Evolutionary conservation across 805 yeast genomes (phyloP).

Genomic region (Saccharomycopsis oosterbeekiorum): DNA sequence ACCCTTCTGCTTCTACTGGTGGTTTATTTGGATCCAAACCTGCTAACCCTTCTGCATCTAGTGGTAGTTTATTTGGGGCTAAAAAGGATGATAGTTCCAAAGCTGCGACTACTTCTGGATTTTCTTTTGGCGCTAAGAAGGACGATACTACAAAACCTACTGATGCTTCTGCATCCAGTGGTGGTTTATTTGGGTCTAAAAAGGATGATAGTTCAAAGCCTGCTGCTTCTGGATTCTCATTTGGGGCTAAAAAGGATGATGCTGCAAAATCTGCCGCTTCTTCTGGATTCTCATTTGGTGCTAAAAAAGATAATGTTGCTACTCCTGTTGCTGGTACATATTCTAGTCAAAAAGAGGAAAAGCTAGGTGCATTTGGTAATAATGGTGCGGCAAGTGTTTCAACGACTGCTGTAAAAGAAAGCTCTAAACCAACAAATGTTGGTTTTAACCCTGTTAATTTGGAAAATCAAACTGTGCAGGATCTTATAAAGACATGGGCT

Average conservation of each 20-base stretch:
- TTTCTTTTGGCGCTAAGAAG: constrained; percentile 18
- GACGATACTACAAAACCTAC: constrained; percentile 18
- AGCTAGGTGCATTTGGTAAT: neutral
- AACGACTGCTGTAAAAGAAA: constrained; percentile 18
- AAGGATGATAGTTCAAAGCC: constrained; percentile 21
- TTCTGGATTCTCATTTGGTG: constrained; percentile 7
- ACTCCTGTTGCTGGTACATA: neutral
- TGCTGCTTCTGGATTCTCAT: neutral
- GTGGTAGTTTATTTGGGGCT: constrained; percentile 19
- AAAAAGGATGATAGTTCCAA: constrained; percentile 2
- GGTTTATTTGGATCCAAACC: constrained; percentile 5
- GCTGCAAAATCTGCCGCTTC: constrained; percentile 7
- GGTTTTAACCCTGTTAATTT: constrained; percentile 65
- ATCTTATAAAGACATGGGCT: constrained; percentile 88
- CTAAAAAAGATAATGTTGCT: constrained; percentile 22
- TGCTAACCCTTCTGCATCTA: constrained; percentile 4
- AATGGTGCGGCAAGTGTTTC: neutral
- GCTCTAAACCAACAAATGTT: constrained; percentile 40
- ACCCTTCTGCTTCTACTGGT: constrained; percentile 5
- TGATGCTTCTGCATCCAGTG: constrained; percentile 8
- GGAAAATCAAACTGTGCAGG: constrained; percentile 88
- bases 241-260: neutral
- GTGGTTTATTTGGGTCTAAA: constrained; percentile 19
- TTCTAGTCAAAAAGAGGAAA: constrained; percentile 12
- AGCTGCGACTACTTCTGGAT: constrained; percentile 19